Base-by-base conservation (phyloP, 371 early-diverging fungal genomes). In the Actinomortierella ambigua region DNA sequence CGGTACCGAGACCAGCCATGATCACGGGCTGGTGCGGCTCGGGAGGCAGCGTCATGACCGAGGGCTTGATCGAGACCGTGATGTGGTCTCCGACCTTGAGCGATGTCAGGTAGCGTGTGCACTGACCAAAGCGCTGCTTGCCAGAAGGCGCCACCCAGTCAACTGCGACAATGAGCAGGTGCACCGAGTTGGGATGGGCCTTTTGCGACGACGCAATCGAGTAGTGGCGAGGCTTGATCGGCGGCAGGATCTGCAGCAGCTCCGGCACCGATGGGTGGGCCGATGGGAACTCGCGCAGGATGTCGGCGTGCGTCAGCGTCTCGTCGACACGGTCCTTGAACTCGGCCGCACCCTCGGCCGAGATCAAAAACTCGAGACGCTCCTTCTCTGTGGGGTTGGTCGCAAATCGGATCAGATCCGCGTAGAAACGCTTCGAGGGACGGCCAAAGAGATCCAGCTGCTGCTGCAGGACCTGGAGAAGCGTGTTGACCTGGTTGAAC, bases 1-100 rank as follows among this genome's bases (percentile, higher is more conserved):
- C 97, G 7, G 97, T 97, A 69, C 97, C 97, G 40, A 96, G 86
- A 68, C 97, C 97, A 50, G 96, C 92, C 95, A 97, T 96, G 73
- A 96, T 90, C 24, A 97, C 92, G 50, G 97, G 97, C 64, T 91
- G 90, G 50, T 77, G 75, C 62, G 90, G 90, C 41, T 85, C 80
- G 42, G 90, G 88, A 50, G 96, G 96, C 56, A 96, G 79, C 77
- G 93, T 94, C 97, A 96, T 96, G 27, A 95, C 95, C 1, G 94
- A 94, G 26, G 95, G 95, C 83, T 95, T 96, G 84, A 96, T 89
- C 28, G 92, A 87, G 9, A 96, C 97, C 22, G 90, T 88, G 44
- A 97, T 85, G 8, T 77, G 70, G 50, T 85, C 82, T 34, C 93
- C 94, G 4, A 88, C 76, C n/a, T 75, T 65, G 48, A 94, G 79